Percentiles rank a stretch among this genome's conserved stretches.
Conservation (phyloP, 1,284 basidiomycete genomes). For the Caloboletus firmus region DNA sequence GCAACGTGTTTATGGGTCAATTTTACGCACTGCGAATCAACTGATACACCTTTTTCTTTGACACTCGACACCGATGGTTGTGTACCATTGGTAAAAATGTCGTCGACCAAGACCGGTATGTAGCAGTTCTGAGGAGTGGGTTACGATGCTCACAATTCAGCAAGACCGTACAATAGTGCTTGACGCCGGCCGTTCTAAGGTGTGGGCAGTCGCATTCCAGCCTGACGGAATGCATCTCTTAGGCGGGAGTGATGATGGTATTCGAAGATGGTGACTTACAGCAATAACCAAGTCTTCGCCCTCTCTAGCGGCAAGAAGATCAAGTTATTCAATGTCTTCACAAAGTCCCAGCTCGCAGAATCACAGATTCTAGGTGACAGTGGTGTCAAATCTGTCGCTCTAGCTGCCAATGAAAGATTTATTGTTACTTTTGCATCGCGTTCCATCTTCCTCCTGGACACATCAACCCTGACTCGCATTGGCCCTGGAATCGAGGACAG, state of each 20-base stretch:
- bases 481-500: not conserved
- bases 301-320: not conserved
- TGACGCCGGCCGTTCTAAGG: rapidly evolving
- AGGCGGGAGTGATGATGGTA: not conserved
- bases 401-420: not conserved
- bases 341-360: not conserved
- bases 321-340: not conserved
- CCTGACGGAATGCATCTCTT: not conserved
- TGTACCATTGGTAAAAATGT: no score
- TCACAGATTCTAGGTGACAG: not conserved
- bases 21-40: no score
- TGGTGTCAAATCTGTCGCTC: not conserved
- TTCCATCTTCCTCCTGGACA: not conserved
- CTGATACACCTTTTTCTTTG: no score
- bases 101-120: no score
- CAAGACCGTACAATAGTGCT: not conserved
- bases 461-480: not conserved
- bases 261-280: not conserved
- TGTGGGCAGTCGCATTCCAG: not conserved
- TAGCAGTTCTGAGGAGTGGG: no score
- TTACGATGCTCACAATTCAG: no score
- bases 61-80: no score
- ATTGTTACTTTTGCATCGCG: not conserved
- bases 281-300: not conserved
- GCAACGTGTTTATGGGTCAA: no score